Evolutionary conservation across 78 protist genomes (phyloP), one percentile per base, ranked within the genome.

Genomic region (Dictyostelium intermedium): DNA sequence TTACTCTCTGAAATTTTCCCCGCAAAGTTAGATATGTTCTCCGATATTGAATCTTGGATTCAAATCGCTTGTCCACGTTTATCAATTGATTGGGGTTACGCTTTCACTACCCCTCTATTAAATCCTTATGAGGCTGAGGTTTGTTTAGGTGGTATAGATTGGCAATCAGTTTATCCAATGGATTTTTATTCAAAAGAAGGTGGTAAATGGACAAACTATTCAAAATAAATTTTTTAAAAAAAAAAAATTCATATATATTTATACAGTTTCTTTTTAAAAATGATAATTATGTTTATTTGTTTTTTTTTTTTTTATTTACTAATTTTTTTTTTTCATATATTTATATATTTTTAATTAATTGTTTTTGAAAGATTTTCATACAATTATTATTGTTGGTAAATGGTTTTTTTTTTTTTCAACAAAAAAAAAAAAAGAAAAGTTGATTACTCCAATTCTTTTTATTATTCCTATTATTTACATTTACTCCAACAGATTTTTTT

Each of bases 11-110:
- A 98, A 87, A 96, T 98, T 20, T 97, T 98, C 72, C 99, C 99
- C 0, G 27, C 78, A 8, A 98, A 98, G 72, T 93, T 98, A 45
- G 98, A 91, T 39, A 53, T 95, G 76, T 95, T 98, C 47, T 5
- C 6, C 0, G 97, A 97, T n/a, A 86, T 98, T 5, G 98, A 95
- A 18, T 96, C 97, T 82, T 96, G 97, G 97, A 84, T 98, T 0
- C 99, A 99, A 94, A 93, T 99, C 13, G 99, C 99, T 2, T 99
- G 99, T 60, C 99, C 99, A 3, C 92, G 99, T 35, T 95, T 99
- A 81, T 98, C 99, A 27, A 98, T 99, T 70, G 99, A 99, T 89
- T 99, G 99, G 99, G 99, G 99, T 79, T 94, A 96, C 35, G 97
- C 97, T 35, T 99, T 99, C 45, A 81, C 27, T 27, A 61, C 53